Base-by-base conservation (phyloP, 495 filamentous ascomycete genomes). In the Podospora tetraspora region DNA sequence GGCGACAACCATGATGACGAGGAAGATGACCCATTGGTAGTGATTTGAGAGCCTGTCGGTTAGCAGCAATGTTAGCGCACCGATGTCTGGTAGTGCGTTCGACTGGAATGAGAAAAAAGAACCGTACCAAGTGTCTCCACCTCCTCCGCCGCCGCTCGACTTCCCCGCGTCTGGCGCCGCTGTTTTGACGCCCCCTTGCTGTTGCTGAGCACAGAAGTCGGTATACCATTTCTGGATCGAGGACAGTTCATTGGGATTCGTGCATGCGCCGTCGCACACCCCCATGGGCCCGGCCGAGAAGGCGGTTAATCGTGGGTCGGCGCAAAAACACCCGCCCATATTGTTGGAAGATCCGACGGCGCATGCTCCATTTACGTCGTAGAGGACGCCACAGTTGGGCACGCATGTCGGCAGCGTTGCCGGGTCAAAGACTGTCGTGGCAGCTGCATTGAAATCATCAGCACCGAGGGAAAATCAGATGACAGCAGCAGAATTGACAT, bases 21-120 rank as follows among this genome's bases (percentile, higher is more conserved):
- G 76, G 75, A 86, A 84, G 63, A 86, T 80, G n/a, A 87, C 82
- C 83, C 83, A 87, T 77, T 83, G 78, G 71, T 79, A 84, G 72
- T 87, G 85, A 3, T 66, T 78, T 3, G 77, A 77, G 32, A 86
- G 66, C 85, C 84, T 87, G 69, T 56, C 6, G n/a, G 23, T 43
- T 21, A 21, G 24, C 25, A 37, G 30, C 4, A 43, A 59, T 29
- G 30, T 30, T 59, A 34, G 24, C 52, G 21, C 8, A 7, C 9
- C 1, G 8, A 10, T 32, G 11, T 5, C 8, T 58, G 23, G 34
- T 22, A 19, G 22, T 65, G 10, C 23, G 32, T 34, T 34, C 11
- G 11, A 3, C 11, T 59, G 16, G 4, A 6, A 37, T 30, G 60
- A 52, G 57, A 67, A 59, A 19, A 62, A 16, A n/a, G 23, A 23